Base-by-base conservation (phyloP, 192 early-diverging fungal species). In the Lunasporangiospora selenospora region DNA sequence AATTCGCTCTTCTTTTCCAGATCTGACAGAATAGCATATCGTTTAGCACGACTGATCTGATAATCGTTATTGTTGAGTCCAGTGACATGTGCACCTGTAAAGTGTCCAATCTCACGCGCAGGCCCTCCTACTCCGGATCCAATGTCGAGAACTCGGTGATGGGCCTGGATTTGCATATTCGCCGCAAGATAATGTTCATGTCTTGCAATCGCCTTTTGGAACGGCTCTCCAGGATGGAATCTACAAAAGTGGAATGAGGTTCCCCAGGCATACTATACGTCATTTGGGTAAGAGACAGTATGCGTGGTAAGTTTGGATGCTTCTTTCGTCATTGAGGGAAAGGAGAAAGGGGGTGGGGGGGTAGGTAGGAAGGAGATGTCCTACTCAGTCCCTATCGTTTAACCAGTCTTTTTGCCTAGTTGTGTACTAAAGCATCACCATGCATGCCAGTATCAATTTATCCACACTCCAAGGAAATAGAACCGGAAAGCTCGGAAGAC, bases 101-200 rank as follows among this genome's bases (percentile, higher is more conserved):
- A 87, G 59, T 89, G 83, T 21, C 90, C 84, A 64, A 94, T 90
- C 65, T 96, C 93, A 29, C 95, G 87, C 15, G 93, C 81, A 2
- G 95, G 95, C 10, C 95, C 95, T 53, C 93, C 95, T 18, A 96
- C 93, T 59, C 95, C 95, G 64, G 94, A 96, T 19, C 95, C 95
- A 42, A 94, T 90, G 79, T 96, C 90, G 39, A 96, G 75, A 30
- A 89, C 88, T 63, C 78, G 81, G 82, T 86, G 84, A 29, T 85
- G 89, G 15, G 75, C 52, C 44, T 78, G 77, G 36, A 95, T 81
- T 10, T 81, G 84, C 3, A 91, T 83, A 31, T 86, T 77, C 19
- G 88, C 66, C 16, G 91, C 89, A 42, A 96, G 77, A 58, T 78
- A 87, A 75, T 89, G 87, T 78, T 96, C 94, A 66, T 96, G 92